Evolutionary conservation across 768 basidiomycete genomes (phyloP).

Genomic region (Naematelia encephala): DNA sequence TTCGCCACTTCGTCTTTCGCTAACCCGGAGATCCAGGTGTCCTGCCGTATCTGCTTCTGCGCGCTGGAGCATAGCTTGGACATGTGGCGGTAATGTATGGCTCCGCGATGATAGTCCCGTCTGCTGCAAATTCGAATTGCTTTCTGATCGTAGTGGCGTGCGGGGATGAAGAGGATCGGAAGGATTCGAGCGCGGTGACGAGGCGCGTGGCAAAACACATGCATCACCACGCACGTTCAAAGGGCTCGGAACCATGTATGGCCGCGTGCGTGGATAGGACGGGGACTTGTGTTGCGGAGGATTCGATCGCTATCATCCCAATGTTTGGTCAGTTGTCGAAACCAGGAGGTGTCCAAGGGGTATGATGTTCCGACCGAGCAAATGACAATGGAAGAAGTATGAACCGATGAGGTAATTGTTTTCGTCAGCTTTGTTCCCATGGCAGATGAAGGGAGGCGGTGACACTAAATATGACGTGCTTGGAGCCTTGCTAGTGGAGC

Average conservation of each 20-base stretch:
- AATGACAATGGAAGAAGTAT: neutral
- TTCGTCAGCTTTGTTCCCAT: too few relatives aligned
- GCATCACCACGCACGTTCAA: neutral
- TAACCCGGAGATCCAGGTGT: too few relatives aligned
- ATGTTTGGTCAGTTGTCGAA: too few relatives aligned
- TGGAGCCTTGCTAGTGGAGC: neutral
- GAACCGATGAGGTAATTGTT: too few relatives aligned
- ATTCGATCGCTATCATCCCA: neutral
- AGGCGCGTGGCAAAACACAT: neutral
- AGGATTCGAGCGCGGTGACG: neutral
- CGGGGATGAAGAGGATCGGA: neutral
- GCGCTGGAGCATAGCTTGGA: neutral
- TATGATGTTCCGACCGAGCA: neutral
- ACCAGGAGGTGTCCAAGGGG: neutral
- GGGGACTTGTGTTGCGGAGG: neutral
- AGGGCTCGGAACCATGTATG: neutral
- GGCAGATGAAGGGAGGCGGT: too few relatives aligned
- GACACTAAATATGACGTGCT: neutral
- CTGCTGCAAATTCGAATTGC: too few relatives aligned
- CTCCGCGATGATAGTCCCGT: neutral
- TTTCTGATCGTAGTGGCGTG: neutral
- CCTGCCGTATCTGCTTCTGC: neutral
- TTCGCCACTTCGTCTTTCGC: too few relatives aligned
- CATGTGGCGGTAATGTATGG: neutral
- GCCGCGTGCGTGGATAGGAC: neutral